Percentiles rank a stretch among this genome's conserved stretches.
phyloP scores from a whole-genome alignment of 2,329 filamentous ascomycete species.

The Biscogniauxia sp. region DNA sequence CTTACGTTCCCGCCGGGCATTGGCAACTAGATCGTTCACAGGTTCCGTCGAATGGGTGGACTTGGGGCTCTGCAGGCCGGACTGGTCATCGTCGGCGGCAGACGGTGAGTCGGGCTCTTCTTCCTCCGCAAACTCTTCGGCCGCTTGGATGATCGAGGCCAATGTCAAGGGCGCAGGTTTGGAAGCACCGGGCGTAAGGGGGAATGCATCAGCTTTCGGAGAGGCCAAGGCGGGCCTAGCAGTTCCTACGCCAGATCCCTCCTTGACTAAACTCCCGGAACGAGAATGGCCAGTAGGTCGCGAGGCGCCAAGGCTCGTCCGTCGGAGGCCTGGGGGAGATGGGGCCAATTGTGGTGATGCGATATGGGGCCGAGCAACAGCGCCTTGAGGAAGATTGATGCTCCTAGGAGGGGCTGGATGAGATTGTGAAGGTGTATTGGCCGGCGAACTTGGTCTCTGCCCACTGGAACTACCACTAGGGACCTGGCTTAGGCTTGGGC shows the following conservation, averaged over 20 bases:
- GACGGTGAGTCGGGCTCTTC: slow-evolving; percentile 24
- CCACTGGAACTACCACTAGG: slow-evolving; percentile 24
- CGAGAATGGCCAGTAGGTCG: slow-evolving; percentile 40
- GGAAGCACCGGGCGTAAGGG: slow-evolving; percentile 32
- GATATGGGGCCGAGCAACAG: slow-evolving; percentile 31
- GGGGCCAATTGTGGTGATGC: slow-evolving; percentile 38
- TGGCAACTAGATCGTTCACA: slow-evolving; percentile 76
- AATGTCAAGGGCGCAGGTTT: slow-evolving; percentile 46
- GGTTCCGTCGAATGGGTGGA: slow-evolving; percentile 54
- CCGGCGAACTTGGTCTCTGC: slow-evolving; percentile 51
- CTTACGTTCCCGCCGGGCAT: slow-evolving; percentile 87
- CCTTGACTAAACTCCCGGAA: slow-evolving; percentile 36
- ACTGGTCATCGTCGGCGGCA: slow-evolving; percentile 26
- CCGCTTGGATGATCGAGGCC: slow-evolving; percentile 55
- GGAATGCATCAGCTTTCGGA: slow-evolving; percentile 30
- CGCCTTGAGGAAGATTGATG: slow-evolving; percentile 17
- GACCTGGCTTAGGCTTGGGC: slow-evolving; percentile 36
- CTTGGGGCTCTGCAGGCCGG: slow-evolving; percentile 56
- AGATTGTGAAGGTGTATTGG: slow-evolving; percentile 37
- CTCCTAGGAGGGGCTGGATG: slow-evolving; percentile 18
- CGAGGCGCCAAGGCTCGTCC: slow-evolving; percentile 43
- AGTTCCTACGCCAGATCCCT: slow-evolving; percentile 17
- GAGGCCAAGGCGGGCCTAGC: slow-evolving; percentile 28
- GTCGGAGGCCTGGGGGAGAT: slow-evolving; percentile 36
- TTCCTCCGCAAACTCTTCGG: slow-evolving; percentile 46